Evolutionary conservation across 169 alveolate genomes (phyloP), one percentile per base, ranked within the genome.

Genomic region (Plasmodium malariae): DNA sequence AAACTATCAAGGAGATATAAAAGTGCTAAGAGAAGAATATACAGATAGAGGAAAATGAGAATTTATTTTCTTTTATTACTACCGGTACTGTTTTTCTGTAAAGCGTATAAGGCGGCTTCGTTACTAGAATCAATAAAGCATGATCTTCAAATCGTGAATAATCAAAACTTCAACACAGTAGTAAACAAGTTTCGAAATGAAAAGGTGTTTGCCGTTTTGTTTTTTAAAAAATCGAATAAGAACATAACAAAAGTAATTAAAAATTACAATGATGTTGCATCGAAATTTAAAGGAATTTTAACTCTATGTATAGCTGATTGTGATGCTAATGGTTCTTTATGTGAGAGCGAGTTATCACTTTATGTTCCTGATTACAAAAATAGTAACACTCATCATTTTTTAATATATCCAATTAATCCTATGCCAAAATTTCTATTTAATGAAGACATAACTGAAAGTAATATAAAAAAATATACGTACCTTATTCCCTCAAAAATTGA

Each of bases 51-150:
- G 59, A 59, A 43, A 62, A 59, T 62, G 49, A 70, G 49, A 68
- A 37, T 48, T 3, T 1, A 37, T 28, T 9, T 37, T 28, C 67
- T 51, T 28, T 45, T 70, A 28, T 45, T 48, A 4, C 36, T 72
- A 21, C 21, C 43, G 36, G 49, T 73, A 30, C 55, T 45, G n/a
- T n/a, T n/a, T 54, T 43, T 73, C 28, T 67, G 74, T 51, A 55
- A 73, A 32, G 28, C 87, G 6, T 62, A n/a, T 36, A 49, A 34
- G 14, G 76, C 76, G 9, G 32, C 40, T 19, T 57, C 94, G 49
- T 28, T 83, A 76, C 88, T 94, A 40, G 95, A 94, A 28, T 91
- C 95, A 36, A 94, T 94, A 93, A 93, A 90, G 54, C 96, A 94
- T 69, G 95, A 94, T 17, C 86, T 94, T n/a, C 96, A 92, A 51